Conservation (phyloP, 1,284 basidiomycete species). For the Vanrija sp. region DNA sequence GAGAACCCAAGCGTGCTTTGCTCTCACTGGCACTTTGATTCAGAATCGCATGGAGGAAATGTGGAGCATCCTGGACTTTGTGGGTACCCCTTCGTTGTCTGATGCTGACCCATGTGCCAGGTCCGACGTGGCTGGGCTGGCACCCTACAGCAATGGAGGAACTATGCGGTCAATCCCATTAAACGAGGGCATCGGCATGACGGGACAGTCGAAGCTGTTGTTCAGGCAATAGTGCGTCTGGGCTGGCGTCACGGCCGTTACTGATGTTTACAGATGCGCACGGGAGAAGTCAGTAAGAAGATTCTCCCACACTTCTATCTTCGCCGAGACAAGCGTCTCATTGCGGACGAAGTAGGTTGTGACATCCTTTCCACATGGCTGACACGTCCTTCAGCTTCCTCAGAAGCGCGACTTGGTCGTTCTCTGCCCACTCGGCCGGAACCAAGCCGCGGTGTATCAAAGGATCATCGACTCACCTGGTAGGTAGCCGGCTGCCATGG, state of each 20-base stretch:
- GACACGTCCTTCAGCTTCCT: conserved; percentile 45
- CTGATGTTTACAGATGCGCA: conserved; percentile 5
- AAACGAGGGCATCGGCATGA: conserved; percentile 47
- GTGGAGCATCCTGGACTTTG: conserved; percentile 52
- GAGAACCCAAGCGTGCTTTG: conserved; percentile 29
- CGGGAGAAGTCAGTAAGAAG: conserved; percentile 30
- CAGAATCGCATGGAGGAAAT: conserved; percentile 54
- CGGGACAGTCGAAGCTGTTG: conserved; percentile 42
- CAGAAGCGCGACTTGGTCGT: conserved; percentile 52
- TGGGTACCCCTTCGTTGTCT: conserved; percentile 14
- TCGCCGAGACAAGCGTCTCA: conserved; percentile 51
- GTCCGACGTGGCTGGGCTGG: conserved; percentile 45
- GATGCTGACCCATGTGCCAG: conserved; percentile 12
- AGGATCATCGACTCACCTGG: conserved; percentile 44
- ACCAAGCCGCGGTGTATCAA: conserved; percentile 49
- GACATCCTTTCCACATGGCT: neutral
- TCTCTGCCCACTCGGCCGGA: conserved; percentile 50
- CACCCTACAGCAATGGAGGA: conserved; percentile 41
- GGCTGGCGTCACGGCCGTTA: neutral
- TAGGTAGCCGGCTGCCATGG: neutral
- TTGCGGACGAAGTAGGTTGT: conserved; percentile 43
- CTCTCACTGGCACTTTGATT: conserved; percentile 42
- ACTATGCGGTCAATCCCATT: conserved; percentile 44
- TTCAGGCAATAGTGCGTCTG: conserved; percentile 35
- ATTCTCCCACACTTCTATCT: conserved; percentile 52